Conservation (phyloP, 768 basidiomycete species). For the Coprinopsis sp. region DNA sequence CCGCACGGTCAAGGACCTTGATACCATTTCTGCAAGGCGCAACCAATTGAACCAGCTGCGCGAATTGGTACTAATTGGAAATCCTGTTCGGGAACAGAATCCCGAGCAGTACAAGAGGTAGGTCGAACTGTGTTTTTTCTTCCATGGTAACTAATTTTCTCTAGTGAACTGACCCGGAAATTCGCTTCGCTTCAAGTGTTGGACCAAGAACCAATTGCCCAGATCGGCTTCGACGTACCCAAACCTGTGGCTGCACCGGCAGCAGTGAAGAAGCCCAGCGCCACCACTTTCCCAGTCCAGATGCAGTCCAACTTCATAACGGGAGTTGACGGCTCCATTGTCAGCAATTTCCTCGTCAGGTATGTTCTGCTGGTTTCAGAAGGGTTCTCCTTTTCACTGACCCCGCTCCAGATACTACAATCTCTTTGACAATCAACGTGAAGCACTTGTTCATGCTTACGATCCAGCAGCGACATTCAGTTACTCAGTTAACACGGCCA, state of each 20-base stretch:
- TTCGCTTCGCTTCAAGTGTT: constrained; percentile 81
- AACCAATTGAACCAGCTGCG: constrained; percentile 59
- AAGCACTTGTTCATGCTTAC: constrained; percentile 66
- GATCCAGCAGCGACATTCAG: constrained; percentile 88
- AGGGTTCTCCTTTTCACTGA: constrained; percentile 10
- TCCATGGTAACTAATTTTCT: constrained; percentile 3
- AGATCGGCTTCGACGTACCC: constrained; percentile 78
- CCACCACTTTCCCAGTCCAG: constrained; percentile 74
- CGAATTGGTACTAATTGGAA: constrained; percentile 71
- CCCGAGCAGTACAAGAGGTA: constrained; percentile 68
- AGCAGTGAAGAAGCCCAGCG: constrained; percentile 39
- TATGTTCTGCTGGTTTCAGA: constrained; percentile 27
- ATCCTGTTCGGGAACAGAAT: constrained; percentile 66
- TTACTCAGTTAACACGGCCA: constrained; percentile 77
- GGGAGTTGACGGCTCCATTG: constrained; percentile 62
- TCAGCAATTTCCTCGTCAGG: constrained; percentile 77
- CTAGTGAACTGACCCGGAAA: constrained; percentile 73
- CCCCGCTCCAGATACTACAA: constrained; percentile 66
- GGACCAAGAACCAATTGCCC: constrained; percentile 73
- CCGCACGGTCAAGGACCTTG: constrained; percentile 64
- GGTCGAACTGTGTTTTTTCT: constrained; percentile 15
- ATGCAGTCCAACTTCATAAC: constrained; percentile 73
- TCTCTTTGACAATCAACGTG: constrained; percentile 73
- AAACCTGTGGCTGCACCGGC: constrained; percentile 46
- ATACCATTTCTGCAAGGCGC: constrained; percentile 53